These are phyloP conservation scores for Solanum dulcamara DNA, from an alignment of 257 asterid genomes.

Conservation along the genomic window DNA sequence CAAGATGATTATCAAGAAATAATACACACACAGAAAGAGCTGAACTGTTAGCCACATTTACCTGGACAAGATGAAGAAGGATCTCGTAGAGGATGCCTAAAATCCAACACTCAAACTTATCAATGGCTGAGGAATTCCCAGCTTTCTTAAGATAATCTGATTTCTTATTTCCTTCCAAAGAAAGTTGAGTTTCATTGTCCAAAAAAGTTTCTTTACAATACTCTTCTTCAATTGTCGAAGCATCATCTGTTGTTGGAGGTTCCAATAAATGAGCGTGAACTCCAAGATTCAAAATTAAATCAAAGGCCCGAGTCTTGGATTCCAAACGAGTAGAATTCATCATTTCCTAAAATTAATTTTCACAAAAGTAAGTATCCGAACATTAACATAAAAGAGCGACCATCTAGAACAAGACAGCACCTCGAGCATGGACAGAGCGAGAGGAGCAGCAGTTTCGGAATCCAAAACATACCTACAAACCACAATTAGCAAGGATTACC, in stretches of 20 bases:
- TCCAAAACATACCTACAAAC: conserved; percentile 90
- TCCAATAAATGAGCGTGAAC: conserved; percentile 97
- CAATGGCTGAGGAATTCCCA: conserved; percentile 54
- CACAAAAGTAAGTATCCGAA: neutral
- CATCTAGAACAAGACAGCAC: conserved; percentile 31
- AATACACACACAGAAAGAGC: neutral
- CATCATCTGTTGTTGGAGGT: conserved; percentile 76
- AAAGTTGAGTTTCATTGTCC: conserved; percentile 54
- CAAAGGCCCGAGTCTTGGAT: conserved; percentile 93
- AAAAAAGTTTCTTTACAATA: conserved; percentile 64
- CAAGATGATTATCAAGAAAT: neutral
- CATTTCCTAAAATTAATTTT: conserved; percentile 63
- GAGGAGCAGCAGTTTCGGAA: conserved; percentile 89
- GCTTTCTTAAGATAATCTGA: conserved; percentile 39
- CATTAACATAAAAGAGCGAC: neutral
- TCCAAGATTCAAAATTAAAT: conserved; percentile 89
- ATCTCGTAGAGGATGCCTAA: conserved; percentile 91
- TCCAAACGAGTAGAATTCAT: conserved; percentile 64
- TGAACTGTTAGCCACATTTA: conserved; percentile 11
- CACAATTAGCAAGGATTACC: conserved; percentile 6
- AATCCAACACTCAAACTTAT: conserved; percentile 93
- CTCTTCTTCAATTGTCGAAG: conserved; percentile 68
- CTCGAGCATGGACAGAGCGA: conserved; percentile 89
- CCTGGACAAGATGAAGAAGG: conserved; percentile 99
- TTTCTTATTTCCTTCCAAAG: conserved; percentile 37